phyloP scores from a whole-genome alignment of 2,329 filamentous ascomycete genomes.

The Albophoma yamanashiensis region DNA sequence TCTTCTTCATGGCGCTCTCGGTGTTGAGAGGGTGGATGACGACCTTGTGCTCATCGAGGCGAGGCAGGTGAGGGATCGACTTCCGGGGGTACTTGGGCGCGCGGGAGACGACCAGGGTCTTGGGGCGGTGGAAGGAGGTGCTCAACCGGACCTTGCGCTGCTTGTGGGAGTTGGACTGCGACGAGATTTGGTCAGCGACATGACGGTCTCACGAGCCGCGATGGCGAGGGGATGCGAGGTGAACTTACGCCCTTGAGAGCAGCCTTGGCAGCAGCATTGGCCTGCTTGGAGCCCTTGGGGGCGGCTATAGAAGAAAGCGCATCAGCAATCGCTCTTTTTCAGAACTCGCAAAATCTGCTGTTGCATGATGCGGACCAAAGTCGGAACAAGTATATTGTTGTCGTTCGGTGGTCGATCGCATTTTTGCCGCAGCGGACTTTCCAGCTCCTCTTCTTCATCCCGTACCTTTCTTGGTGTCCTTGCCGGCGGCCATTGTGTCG shows the following conservation, averaged over 20 bases:
- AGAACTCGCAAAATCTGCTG: conserved; percentile 71
- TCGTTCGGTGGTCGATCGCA: conserved; percentile 4
- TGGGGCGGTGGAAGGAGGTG: conserved; percentile 95
- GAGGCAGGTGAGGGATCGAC: conserved; percentile 78
- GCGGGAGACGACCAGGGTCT: conserved; percentile 87
- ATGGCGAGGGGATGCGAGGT: conserved; percentile 1
- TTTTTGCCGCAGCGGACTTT: conserved; percentile 3
- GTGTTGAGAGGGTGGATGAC: conserved; percentile 98
- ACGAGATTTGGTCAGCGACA: background rate
- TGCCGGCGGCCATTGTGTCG: conserved; percentile 25
- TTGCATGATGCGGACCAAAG: conserved; percentile 45
- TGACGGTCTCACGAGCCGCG: background rate
- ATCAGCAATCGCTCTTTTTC: conserved; percentile 63
- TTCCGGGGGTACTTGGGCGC: conserved; percentile 94
- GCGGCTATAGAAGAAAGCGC: conserved; percentile 45
- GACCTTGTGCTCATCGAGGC: conserved; percentile 96
- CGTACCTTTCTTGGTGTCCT: conserved; percentile 36
- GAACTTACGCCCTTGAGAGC: conserved; percentile 86
- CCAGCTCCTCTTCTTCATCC: conserved; percentile 18
- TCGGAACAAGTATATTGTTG: background rate
- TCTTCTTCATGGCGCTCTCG: conserved; percentile 99
- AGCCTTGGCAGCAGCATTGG: conserved; percentile 89
- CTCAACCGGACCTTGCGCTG: conserved; percentile 83
- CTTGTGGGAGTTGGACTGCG: conserved; percentile 57
- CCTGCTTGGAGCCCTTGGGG: conserved; percentile 67